Evolutionary conservation across 2,329 filamentous ascomycete species (phyloP).

Genomic region (Aschersonia sp.): DNA sequence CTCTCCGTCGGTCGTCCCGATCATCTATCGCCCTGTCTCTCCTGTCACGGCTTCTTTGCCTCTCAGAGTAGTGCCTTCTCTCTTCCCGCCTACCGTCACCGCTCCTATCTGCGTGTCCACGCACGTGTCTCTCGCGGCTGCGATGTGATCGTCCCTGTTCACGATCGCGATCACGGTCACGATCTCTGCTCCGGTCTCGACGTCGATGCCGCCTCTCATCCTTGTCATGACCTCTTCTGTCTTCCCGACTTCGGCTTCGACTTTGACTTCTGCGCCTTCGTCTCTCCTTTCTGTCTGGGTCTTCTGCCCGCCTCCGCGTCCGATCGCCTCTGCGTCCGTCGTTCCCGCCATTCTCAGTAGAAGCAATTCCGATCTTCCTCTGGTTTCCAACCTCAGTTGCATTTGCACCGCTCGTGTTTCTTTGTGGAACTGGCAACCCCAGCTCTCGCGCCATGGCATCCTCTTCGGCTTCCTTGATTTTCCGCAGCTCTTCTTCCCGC

Average conservation of each 20-base stretch:
- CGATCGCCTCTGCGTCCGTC: slow-evolving; percentile 10
- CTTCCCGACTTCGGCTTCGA: slow-evolving; percentile 18
- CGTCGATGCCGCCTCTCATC: slow-evolving; percentile 16
- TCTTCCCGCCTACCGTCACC: neutral
- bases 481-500: slow-evolving; percentile 62
- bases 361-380: slow-evolving; percentile 15
- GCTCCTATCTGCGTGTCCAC: slow-evolving; percentile 1
- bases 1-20: slow-evolving; percentile 1
- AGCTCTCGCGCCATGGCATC: slow-evolving; percentile 77
- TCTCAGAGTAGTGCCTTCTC: slow-evolving; percentile 3
- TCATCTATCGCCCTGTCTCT: slow-evolving; percentile 10
- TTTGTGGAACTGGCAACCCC: slow-evolving; percentile 57
- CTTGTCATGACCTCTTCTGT: slow-evolving; percentile 12
- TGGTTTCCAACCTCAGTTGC: slow-evolving; percentile 45
- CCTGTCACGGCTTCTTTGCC: slow-evolving; percentile 2
- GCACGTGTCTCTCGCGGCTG: slow-evolving; percentile 6
- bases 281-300: slow-evolving; percentile 15
- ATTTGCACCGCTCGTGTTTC: slow-evolving; percentile 48
- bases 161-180: slow-evolving; percentile 3
- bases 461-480: slow-evolving; percentile 82
- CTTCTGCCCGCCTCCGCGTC: slow-evolving; percentile 16
- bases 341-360: slow-evolving; percentile 6
- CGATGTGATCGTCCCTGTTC: slow-evolving; percentile 5
- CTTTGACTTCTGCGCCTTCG: slow-evolving; percentile 21
- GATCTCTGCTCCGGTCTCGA: slow-evolving; percentile 6